phyloP scores from a whole-genome alignment of 2,329 filamentous ascomycete genomes.

The Clarireedia paspali region DNA sequence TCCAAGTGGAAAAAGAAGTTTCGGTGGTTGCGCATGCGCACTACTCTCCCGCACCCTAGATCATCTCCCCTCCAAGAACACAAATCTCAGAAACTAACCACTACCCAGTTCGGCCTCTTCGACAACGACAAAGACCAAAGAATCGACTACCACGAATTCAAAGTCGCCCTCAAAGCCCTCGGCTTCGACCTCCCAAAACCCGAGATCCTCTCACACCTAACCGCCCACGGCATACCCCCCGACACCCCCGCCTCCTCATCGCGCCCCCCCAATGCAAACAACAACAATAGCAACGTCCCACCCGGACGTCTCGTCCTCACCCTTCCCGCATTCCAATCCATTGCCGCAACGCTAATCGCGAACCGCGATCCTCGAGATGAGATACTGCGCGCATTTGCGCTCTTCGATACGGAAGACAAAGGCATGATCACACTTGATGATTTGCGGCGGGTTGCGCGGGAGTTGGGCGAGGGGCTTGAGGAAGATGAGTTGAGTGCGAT shows the following conservation, averaged over 20 bases:
- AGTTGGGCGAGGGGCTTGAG: conserved; percentile 85
- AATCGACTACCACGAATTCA: conserved; percentile 97
- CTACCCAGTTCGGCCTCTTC: conserved; percentile 76
- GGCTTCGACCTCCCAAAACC: conserved; percentile 86
- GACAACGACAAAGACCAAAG: conserved; percentile 91
- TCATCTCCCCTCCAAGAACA: neutral
- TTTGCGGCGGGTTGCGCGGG: conserved; percentile 76
- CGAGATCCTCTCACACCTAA: conserved; percentile 75
- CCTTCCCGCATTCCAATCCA: conserved; percentile 62
- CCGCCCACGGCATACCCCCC: conserved; percentile 62
- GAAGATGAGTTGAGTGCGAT: conserved; percentile 90
- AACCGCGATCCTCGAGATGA: conserved; percentile 84
- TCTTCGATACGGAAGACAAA: conserved; percentile 91
- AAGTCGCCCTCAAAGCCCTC: conserved; percentile 89
- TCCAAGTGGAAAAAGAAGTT: too few species aligned
- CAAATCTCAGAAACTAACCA: neutral
- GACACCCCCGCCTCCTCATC: conserved; percentile 28
- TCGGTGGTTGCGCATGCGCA: too few species aligned
- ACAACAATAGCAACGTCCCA: conserved; percentile 48
- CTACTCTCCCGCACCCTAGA: neutral
- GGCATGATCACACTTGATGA: conserved; percentile 86
- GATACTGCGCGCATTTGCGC: conserved; percentile 80
- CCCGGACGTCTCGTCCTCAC: conserved; percentile 53
- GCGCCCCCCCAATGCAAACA: conserved; percentile 40
- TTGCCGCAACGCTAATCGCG: conserved; percentile 74